Evolutionary conservation across 1,284 basidiomycete species (phyloP).

Genomic region (Hemileia vastatrix): DNA sequence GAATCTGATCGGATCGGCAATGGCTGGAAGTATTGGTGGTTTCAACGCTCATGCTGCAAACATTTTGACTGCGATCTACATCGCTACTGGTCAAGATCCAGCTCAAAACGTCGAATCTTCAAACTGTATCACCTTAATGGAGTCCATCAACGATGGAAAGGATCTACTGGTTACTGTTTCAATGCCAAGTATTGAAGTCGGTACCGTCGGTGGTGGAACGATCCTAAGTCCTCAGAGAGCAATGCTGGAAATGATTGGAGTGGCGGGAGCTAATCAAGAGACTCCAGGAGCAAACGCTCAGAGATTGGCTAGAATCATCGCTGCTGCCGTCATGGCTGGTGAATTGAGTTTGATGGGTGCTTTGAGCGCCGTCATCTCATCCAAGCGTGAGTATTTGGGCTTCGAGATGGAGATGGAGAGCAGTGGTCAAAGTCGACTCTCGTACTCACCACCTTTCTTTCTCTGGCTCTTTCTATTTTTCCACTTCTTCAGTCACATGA

Average conservation of each 20-base stretch:
- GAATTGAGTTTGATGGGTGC: slow-evolving; percentile 80
- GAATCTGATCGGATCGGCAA: slow-evolving; percentile 91
- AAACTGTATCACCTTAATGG: slow-evolving; percentile 97
- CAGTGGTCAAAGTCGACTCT: neutral
- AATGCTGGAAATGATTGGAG: slow-evolving; percentile 81
- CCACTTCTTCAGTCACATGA: slow-evolving; percentile 18
- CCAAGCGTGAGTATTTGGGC: slow-evolving; percentile 47
- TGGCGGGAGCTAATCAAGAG: slow-evolving; percentile 72
- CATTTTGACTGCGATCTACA: slow-evolving; percentile 83
- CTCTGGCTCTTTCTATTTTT: neutral
- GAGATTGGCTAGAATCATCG: slow-evolving; percentile 73
- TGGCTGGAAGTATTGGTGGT: slow-evolving; percentile 92
- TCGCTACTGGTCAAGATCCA: slow-evolving; percentile 97
- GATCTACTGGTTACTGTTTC: slow-evolving; percentile 83
- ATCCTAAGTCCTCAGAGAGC: slow-evolving; percentile 75
- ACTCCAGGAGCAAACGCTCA: slow-evolving; percentile 78
- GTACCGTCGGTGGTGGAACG: slow-evolving; percentile 43
- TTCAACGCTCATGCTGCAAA: slow-evolving; percentile 99
- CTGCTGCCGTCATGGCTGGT: slow-evolving; percentile 85
- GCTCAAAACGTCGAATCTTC: slow-evolving; percentile 99
- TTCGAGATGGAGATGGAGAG: neutral
- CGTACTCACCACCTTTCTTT: neutral
- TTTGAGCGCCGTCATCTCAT: slow-evolving; percentile 60
- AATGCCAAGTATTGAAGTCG: slow-evolving; percentile 90
- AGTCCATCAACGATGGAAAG: slow-evolving; percentile 76